phyloP scores from a whole-genome alignment of 1,284 basidiomycete species.

The Dichomitus squalens region DNA sequence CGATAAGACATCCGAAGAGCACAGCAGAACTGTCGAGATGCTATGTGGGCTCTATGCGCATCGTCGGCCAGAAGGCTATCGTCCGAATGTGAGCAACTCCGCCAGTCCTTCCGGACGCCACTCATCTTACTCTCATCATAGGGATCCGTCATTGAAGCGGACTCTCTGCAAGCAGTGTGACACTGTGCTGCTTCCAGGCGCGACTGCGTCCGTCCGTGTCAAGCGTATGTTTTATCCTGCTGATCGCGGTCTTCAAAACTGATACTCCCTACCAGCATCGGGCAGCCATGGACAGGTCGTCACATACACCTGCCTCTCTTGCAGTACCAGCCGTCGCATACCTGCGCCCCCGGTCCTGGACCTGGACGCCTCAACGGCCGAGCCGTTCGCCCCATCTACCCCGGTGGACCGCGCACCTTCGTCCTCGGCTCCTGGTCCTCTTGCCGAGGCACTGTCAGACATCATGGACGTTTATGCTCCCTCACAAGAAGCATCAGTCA shows the following conservation, averaged over 20 bases:
- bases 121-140: conserved; percentile 31
- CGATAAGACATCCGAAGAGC: conserved; percentile 35
- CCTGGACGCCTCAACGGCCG: conserved; percentile 5
- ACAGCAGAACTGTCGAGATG: conserved; percentile 58
- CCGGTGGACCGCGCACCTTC: neutral
- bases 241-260: neutral
- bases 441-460: neutral
- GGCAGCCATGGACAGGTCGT: conserved; percentile 53
- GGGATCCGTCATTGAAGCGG: conserved; percentile 80
- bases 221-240: conserved; percentile 48
- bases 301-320: conserved; percentile 57
- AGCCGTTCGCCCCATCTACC: neutral
- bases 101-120: neutral
- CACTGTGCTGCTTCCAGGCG: conserved; percentile 65
- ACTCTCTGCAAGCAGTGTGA: conserved; percentile 73
- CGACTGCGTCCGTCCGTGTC: conserved; percentile 62
- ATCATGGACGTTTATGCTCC: conserved; percentile 13
- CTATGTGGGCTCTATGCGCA: conserved; percentile 68
- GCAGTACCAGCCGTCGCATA: conserved; percentile 54
- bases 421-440: neutral
- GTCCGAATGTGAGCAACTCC: conserved; percentile 64
- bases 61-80: conserved; percentile 71
- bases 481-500: conserved; percentile 3
- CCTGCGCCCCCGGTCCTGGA: conserved; percentile 56
- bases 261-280: conserved; percentile 43